A percentile compares a stretch with the other conserved stretches of the same genome.
These are phyloP conservation scores for Fusarium temperatum DNA, from an alignment of 2,329 filamentous ascomycete species.

Conservation along the genomic window DNA sequence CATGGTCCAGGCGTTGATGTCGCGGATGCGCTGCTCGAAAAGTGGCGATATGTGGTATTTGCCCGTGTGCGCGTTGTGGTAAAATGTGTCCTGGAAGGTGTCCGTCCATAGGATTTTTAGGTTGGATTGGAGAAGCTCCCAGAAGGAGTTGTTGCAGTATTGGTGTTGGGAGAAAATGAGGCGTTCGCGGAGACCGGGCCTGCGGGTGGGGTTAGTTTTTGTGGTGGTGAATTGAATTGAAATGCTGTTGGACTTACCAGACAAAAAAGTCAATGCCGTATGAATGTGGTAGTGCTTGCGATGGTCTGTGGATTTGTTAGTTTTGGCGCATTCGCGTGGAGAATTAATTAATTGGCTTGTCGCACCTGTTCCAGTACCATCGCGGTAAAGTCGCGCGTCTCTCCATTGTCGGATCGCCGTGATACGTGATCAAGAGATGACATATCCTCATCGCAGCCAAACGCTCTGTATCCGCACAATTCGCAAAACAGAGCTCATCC, in stretches of 20 bases:
- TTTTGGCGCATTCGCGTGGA: fast-evolving
- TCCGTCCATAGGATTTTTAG: slow-evolving; percentile 41
- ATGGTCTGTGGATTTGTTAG: slow-evolving; percentile 34
- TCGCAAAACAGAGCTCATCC: slow-evolving; percentile 38
- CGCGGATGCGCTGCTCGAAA: slow-evolving; percentile 39
- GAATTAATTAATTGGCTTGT: no score
- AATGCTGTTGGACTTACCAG: slow-evolving; percentile 30
- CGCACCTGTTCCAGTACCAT: slow-evolving; percentile 43
- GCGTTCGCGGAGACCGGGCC: slow-evolving; percentile 44
- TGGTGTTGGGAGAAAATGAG: slow-evolving; percentile 44
- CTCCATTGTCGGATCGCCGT: slow-evolving; percentile 37
- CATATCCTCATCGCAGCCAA: slow-evolving; percentile 40
- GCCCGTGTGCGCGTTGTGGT: slow-evolving; percentile 37
- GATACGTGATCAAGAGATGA: slow-evolving; percentile 40
- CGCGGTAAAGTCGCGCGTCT: slow-evolving; percentile 34
- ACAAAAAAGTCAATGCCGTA: slow-evolving; percentile 46
- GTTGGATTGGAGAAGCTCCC: slow-evolving; percentile 36
- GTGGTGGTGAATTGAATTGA: not conserved
- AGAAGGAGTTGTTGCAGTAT: slow-evolving; percentile 45
- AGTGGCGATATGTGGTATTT: slow-evolving; percentile 36
- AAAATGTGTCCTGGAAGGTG: slow-evolving; percentile 40
- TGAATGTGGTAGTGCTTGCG: slow-evolving; percentile 41
- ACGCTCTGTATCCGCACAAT: slow-evolving; percentile 32
- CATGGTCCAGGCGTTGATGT: slow-evolving; percentile 46
- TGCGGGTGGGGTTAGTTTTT: not conserved